phyloP scores from a whole-genome alignment of 257 asterid species.

The Solanum bulbocastanum region DNA sequence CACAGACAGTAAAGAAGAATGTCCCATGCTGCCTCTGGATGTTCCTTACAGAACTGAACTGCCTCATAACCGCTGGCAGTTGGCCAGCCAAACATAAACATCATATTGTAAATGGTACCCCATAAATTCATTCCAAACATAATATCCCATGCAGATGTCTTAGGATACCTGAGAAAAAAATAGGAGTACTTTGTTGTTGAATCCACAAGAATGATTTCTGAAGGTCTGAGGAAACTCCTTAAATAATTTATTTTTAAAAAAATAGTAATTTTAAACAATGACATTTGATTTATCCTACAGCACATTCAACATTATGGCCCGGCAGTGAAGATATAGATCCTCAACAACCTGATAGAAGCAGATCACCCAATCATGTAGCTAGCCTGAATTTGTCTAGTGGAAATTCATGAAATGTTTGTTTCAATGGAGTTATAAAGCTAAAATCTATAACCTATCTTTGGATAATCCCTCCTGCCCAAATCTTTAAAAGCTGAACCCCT shows the following conservation, averaged over 20 bases:
- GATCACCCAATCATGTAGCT: background rate
- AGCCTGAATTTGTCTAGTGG: background rate
- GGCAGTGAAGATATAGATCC: background rate
- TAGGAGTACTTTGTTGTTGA: background rate
- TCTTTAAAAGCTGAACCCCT: background rate
- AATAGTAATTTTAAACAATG: background rate
- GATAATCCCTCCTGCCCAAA: background rate
- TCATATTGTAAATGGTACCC: constrained; percentile 86
- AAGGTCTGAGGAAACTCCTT: background rate
- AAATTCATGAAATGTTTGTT: background rate
- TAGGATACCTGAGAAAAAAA: constrained; percentile 63
- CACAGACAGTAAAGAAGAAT: constrained; percentile 78
- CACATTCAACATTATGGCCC: background rate
- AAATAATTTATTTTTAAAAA: too few species aligned
- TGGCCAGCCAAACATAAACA: constrained; percentile 87
- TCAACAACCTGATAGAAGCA: background rate
- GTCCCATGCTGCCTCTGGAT: constrained; percentile 98
- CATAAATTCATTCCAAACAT: constrained; percentile 99
- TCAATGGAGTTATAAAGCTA: background rate
- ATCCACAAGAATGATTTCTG: background rate
- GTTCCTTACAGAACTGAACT: constrained; percentile 66
- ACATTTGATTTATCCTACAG: background rate
- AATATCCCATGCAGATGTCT: constrained; percentile 89
- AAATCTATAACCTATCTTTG: background rate
- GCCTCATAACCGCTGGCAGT: constrained; percentile 81